Percentiles rank a stretch among this genome's conserved stretches.
phyloP scores from a whole-genome alignment of 805 yeast genomes.

The Candida tibetensis region DNA sequence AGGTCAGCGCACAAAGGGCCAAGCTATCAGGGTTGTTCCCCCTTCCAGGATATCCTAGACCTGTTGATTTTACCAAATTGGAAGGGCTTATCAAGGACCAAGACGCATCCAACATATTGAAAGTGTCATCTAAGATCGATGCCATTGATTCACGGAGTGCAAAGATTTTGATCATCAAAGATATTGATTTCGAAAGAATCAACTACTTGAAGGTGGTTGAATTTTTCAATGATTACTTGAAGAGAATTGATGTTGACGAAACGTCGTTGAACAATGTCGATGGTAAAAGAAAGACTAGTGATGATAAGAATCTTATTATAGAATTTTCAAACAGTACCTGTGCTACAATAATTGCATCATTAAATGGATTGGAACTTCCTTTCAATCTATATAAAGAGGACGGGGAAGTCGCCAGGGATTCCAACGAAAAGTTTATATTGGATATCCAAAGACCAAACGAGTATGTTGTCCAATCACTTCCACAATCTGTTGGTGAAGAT shows the following conservation, averaged over 20 bases:
- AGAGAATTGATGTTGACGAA: slow-evolving; percentile 42
- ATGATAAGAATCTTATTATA: slow-evolving; percentile 42
- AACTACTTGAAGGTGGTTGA: slow-evolving; percentile 41
- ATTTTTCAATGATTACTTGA: slow-evolving; percentile 44
- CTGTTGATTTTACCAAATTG: slow-evolving; percentile 40
- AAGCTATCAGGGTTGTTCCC: slow-evolving; percentile 79
- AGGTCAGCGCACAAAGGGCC: slow-evolving; percentile 70
- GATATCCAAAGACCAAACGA: slow-evolving; percentile 33
- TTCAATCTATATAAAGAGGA: slow-evolving; percentile 27
- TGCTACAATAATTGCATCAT: slow-evolving; percentile 53
- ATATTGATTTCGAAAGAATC: slow-evolving; percentile 30
- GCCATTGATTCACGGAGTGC: slow-evolving; percentile 38
- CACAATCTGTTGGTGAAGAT: slow-evolving; percentile 15
- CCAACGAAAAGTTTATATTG: slow-evolving; percentile 12
- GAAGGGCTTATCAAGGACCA: slow-evolving; percentile 38
- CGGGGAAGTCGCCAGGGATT: slow-evolving; percentile 9
- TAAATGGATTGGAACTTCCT: slow-evolving; percentile 32
- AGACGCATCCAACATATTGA: slow-evolving; percentile 30
- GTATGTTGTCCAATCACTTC: slow-evolving; percentile 28
- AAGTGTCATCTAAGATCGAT: slow-evolving; percentile 34
- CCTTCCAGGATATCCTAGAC: slow-evolving; percentile 60
- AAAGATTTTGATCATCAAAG: slow-evolving; percentile 28
- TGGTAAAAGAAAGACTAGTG: slow-evolving; percentile 32
- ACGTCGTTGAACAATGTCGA: slow-evolving; percentile 31
- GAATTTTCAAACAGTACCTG: slow-evolving; percentile 49